Evolutionary conservation across 2,329 filamentous ascomycete genomes (phyloP).

Genomic region (Beauveria medogensis): DNA sequence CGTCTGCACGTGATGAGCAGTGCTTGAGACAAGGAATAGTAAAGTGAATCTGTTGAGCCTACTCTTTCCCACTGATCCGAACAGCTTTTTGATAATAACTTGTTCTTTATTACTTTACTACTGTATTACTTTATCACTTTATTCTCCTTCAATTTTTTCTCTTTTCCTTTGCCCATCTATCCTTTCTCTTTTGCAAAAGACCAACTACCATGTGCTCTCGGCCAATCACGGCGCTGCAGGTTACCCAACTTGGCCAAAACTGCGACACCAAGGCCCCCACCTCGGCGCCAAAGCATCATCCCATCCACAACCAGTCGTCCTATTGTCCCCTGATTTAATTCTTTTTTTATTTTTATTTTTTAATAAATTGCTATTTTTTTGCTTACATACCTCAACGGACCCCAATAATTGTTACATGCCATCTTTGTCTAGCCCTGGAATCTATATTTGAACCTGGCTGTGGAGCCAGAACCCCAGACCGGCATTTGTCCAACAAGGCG

Average conservation of each 20-base stretch:
- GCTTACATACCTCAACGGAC: no score
- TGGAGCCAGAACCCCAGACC: neutral
- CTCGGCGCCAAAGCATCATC: neutral
- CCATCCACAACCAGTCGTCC: neutral
- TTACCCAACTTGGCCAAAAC: slow-evolving; percentile 6
- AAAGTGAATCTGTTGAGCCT: no score
- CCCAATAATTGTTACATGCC: no score
- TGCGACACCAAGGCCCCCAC: slow-evolving; percentile 2
- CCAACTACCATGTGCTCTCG: neutral
- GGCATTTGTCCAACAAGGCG: neutral
- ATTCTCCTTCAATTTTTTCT: no score
- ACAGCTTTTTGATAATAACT: no score
- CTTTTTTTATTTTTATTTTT: neutral
- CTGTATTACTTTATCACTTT: no score
- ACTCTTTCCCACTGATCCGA: no score
- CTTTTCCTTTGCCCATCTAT: neutral
- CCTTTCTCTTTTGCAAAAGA: neutral
- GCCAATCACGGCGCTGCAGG: slow-evolving; percentile 5
- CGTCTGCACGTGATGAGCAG: no score
- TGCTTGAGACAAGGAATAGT: no score
- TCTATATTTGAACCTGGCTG: slow-evolving; percentile 3
- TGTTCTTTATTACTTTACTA: no score
- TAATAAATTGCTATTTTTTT: no score
- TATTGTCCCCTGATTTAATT: neutral
- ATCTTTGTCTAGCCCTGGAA: neutral